These are phyloP conservation scores for Colletotrichum tanaceti DNA, from an alignment of 2,329 filamentous ascomycete species.

Conservation along the genomic window DNA sequence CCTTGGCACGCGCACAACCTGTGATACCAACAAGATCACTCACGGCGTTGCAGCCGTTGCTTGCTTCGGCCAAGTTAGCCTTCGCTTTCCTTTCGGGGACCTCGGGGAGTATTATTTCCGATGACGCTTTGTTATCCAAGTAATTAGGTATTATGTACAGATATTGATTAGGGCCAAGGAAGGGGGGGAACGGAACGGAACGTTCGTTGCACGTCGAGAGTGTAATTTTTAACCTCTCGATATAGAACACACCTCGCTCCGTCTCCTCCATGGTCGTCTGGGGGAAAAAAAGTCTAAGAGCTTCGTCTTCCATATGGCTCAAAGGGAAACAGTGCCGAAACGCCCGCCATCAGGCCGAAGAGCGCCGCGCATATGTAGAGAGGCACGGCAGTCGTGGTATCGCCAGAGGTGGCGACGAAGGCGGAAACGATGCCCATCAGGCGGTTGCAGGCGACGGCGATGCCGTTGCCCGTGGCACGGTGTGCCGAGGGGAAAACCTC, in stretches of 20 bases:
- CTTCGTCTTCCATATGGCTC: slow-evolving; percentile 72
- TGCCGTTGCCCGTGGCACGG: slow-evolving; percentile 78
- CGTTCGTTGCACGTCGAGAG: background rate
- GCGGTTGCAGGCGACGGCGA: slow-evolving; percentile 77
- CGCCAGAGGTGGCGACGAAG: slow-evolving; percentile 71
- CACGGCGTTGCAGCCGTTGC: no score
- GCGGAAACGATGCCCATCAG: slow-evolving; percentile 80
- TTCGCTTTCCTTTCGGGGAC: no score
- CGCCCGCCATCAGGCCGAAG: slow-evolving; percentile 69
- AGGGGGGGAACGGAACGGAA: no score
- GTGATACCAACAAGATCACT: no score
- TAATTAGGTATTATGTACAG: no score
- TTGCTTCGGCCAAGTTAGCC: no score
- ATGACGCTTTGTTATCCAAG: no score
- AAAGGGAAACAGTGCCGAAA: slow-evolving; percentile 71
- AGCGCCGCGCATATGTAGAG: slow-evolving; percentile 77
- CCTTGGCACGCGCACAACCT: no score
- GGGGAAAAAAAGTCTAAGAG: slow-evolving; percentile 51
- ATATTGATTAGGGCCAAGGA: no score
- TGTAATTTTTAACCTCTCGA: background rate
- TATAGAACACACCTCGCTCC: background rate
- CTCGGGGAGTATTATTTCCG: no score
- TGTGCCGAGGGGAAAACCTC: slow-evolving; percentile 75
- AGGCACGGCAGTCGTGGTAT: slow-evolving; percentile 71
- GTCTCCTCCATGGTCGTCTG: background rate